Conservation (phyloP, 2,329 filamentous ascomycete genomes). For the Nectriaceae sp. region DNA sequence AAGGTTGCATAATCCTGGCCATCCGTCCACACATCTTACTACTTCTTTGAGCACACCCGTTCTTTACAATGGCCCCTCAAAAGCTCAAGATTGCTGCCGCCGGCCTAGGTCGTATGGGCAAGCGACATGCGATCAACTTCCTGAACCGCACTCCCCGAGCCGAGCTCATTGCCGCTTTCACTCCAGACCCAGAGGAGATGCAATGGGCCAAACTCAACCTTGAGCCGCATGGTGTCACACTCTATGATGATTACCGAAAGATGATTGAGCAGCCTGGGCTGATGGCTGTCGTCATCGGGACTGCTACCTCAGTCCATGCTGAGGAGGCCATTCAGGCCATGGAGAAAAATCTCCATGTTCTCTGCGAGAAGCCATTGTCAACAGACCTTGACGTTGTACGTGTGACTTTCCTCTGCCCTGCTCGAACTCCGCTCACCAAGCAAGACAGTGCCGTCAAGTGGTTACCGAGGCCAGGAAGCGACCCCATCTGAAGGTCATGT, state of each 20-base stretch:
- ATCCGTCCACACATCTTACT: not conserved
- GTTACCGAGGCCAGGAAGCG: conserved; percentile 56
- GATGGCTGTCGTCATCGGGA: conserved; percentile 44
- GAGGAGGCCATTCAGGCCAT: conserved; percentile 60
- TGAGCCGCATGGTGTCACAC: conserved; percentile 42
- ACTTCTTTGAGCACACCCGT: not conserved
- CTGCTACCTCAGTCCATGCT: conserved; percentile 55
- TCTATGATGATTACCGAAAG: conserved; percentile 48
- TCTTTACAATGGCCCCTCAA: conserved; percentile 17
- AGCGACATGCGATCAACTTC: conserved; percentile 51
- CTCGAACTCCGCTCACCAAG: conserved; percentile 31
- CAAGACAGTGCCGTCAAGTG: conserved; percentile 45
- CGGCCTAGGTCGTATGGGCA: conserved; percentile 55
- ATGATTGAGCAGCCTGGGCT: conserved; percentile 43
- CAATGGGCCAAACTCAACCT: conserved; percentile 47
- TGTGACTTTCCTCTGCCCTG: conserved; percentile 53
- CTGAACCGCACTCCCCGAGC: conserved; percentile 47
- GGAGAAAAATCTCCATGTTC: conserved; percentile 42
- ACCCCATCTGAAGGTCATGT: conserved; percentile 65
- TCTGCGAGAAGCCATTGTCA: conserved; percentile 29
- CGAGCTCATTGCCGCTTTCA: conserved; percentile 51
- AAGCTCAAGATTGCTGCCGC: conserved; percentile 47
- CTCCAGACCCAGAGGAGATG: conserved; percentile 45
- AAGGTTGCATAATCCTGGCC: not conserved
- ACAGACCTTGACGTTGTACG: conserved; percentile 53